These are phyloP conservation scores for Bipolaris sorokiniana DNA, from an alignment of 2,329 filamentous ascomycete genomes.

Conservation along the genomic window DNA sequence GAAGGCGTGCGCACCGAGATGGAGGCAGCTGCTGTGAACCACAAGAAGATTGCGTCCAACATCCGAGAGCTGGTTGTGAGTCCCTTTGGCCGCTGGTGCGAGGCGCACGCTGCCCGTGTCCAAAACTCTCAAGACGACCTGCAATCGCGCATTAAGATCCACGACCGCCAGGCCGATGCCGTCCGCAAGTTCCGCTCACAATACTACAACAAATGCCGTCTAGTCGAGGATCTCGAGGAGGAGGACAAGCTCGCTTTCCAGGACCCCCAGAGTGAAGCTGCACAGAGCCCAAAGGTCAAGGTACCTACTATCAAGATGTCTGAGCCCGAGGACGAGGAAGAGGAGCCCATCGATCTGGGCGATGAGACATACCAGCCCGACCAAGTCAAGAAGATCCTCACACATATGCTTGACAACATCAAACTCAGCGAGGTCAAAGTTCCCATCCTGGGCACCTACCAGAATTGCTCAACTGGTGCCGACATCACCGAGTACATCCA, in stretches of 20 bases:
- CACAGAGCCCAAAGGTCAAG: slow-evolving; percentile 60
- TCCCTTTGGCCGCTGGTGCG: slow-evolving; percentile 95
- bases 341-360: slow-evolving; percentile 88
- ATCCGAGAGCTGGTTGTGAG: slow-evolving; percentile 95
- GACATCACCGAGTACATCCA: slow-evolving; percentile 97
- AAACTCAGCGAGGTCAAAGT: slow-evolving; percentile 92
- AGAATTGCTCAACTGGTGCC: slow-evolving; percentile 87
- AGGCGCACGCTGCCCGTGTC: slow-evolving; percentile 87
- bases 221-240: slow-evolving; percentile 95
- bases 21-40: slow-evolving; percentile 85
- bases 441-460: slow-evolving; percentile 91
- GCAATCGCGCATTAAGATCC: slow-evolving; percentile 85
- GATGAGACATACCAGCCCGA: slow-evolving; percentile 85
- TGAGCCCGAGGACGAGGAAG: slow-evolving; percentile 67
- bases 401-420: slow-evolving; percentile 84
- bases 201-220: slow-evolving; percentile 98
- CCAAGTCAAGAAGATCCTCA: slow-evolving; percentile 87
- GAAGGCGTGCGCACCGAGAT: slow-evolving; percentile 92
- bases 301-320: slow-evolving; percentile 91
- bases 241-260: slow-evolving; percentile 99
- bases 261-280: slow-evolving; percentile 67
- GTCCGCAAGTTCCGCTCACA: slow-evolving; percentile 93
- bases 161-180: slow-evolving; percentile 87
- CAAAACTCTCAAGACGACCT: slow-evolving; percentile 95
- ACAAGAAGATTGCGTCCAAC: slow-evolving; percentile 94